phyloP scores from a whole-genome alignment of 2,329 filamentous ascomycete genomes.

The Neoscytalidium dimidiatum region DNA sequence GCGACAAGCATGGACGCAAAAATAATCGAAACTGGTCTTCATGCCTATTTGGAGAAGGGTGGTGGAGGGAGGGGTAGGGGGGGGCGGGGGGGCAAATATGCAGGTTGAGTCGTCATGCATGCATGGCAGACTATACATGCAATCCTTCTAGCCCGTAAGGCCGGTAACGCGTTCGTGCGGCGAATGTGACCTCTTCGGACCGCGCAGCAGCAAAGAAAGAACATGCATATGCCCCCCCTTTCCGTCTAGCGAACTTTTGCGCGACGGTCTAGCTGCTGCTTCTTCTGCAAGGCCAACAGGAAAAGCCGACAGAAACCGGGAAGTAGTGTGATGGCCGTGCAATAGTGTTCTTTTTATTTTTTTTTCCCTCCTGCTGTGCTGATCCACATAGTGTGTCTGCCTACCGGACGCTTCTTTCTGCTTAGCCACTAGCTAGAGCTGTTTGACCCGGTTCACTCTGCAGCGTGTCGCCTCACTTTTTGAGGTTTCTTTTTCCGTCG shows the following conservation, averaged over 20 bases:
- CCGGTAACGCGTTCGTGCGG: background rate
- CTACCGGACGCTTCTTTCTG: background rate
- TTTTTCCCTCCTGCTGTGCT: too few relatives aligned
- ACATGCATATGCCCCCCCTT: too few relatives aligned
- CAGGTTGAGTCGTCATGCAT: constrained; percentile 15
- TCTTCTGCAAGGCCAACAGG: background rate
- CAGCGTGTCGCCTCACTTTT: constrained; percentile 12
- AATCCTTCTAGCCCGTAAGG: background rate
- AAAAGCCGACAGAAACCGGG: background rate
- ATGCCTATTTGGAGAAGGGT: too few relatives aligned
- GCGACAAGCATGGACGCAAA: background rate
- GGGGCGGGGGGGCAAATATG: background rate
- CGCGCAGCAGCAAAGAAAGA: too few relatives aligned
- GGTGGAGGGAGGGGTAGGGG: background rate
- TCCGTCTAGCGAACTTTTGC: too few relatives aligned
- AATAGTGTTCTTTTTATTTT: background rate
- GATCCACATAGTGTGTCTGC: background rate
- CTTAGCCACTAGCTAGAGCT: background rate
- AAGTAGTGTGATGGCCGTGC: background rate
- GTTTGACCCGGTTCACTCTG: background rate
- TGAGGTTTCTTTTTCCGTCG: background rate
- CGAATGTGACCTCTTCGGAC: constrained; percentile 10
- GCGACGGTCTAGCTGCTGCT: background rate
- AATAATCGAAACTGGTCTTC: background rate
- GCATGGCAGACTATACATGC: too few relatives aligned